Conservation (phyloP, 2,329 filamentous ascomycete genomes). For the Ambrosiella xylebori region DNA sequence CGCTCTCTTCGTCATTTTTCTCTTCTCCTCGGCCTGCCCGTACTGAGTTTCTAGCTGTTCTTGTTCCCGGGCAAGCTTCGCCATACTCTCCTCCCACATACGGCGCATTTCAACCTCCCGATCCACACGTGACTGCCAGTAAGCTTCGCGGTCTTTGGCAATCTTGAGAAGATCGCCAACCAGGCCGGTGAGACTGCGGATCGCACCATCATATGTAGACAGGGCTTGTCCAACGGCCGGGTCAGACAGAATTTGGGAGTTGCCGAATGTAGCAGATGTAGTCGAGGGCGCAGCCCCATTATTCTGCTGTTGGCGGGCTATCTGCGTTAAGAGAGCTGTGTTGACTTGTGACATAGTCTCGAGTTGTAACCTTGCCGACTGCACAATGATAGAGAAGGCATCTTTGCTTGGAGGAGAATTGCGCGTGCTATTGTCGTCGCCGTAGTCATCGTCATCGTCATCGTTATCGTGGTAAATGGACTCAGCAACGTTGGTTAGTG, state of each 20-base stretch:
- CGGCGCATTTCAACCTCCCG: slow-evolving; percentile 79
- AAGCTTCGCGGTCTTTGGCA: slow-evolving; percentile 80
- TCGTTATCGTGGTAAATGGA: slow-evolving; percentile 27
- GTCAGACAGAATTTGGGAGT: slow-evolving; percentile 42
- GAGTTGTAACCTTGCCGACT: slow-evolving; percentile 82
- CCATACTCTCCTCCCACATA: slow-evolving; percentile 99
- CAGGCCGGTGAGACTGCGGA: slow-evolving; percentile 69
- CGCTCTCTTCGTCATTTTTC: slow-evolving; percentile 74
- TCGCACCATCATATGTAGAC: slow-evolving; percentile 72
- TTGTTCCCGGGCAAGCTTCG: slow-evolving; percentile 84
- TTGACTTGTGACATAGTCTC: slow-evolving; percentile 80
- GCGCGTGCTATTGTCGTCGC: slow-evolving; percentile 55
- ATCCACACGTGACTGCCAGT: slow-evolving; percentile 91
- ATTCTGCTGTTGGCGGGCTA: slow-evolving; percentile 2
- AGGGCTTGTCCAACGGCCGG: slow-evolving; percentile 60
- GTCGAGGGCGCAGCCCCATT: neutral
- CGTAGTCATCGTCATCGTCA: slow-evolving; percentile 61
- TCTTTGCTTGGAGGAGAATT: slow-evolving; percentile 69
- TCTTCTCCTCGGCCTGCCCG: slow-evolving; percentile 77
- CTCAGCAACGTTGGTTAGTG: slow-evolving; percentile 21
- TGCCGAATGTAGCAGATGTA: slow-evolving; percentile 30
- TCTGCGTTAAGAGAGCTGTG: slow-evolving; percentile 59
- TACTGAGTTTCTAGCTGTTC: slow-evolving; percentile 78
- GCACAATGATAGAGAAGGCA: slow-evolving; percentile 90
- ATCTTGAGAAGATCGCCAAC: slow-evolving; percentile 81